Evolutionary conservation across 306 rosid genomes (phyloP).

Genomic region (Quercus alba): DNA sequence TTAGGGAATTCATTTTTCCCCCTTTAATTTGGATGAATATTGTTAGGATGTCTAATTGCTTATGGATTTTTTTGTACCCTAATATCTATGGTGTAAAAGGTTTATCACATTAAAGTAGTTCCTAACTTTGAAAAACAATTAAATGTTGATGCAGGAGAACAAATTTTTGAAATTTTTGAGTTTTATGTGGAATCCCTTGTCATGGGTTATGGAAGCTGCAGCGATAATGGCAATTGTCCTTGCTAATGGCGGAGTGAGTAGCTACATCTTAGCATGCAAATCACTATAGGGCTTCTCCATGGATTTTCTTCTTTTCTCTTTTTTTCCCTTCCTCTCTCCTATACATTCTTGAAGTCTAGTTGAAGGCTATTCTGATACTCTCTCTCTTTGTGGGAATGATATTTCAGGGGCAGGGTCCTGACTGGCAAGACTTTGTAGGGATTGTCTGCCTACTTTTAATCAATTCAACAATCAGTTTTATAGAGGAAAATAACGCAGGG

Average conservation of each 20-base stretch:
- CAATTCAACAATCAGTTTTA: conserved; percentile 87
- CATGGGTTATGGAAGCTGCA: conserved; percentile 99
- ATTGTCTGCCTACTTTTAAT: conserved; percentile 63
- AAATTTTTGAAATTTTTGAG: conserved; percentile 71
- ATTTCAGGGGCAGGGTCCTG: conserved; percentile 83
- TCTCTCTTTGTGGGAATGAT: conserved; percentile 11
- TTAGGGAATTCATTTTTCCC: background rate
- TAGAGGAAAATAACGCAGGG: conserved; percentile 88
- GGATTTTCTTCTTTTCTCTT: background rate
- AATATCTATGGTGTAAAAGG: background rate
- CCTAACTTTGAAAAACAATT: background rate
- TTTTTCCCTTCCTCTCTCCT: background rate
- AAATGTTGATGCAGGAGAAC: conserved; percentile 58
- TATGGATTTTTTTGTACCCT: background rate
- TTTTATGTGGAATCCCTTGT: conserved; percentile 92
- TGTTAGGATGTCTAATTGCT: background rate
- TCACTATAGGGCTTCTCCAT: background rate
- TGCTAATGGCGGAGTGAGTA: conserved; percentile 88
- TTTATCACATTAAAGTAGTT: background rate
- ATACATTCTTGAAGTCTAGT: background rate
- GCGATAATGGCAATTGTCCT: conserved; percentile 84
- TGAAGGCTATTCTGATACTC: background rate
- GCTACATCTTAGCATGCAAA: background rate
- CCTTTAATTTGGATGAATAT: background rate
- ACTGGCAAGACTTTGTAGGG: conserved; percentile 92